Evolutionary conservation across 176 grass and related monocot genomes (phyloP).

Genomic region (Luzula sylvatica): DNA sequence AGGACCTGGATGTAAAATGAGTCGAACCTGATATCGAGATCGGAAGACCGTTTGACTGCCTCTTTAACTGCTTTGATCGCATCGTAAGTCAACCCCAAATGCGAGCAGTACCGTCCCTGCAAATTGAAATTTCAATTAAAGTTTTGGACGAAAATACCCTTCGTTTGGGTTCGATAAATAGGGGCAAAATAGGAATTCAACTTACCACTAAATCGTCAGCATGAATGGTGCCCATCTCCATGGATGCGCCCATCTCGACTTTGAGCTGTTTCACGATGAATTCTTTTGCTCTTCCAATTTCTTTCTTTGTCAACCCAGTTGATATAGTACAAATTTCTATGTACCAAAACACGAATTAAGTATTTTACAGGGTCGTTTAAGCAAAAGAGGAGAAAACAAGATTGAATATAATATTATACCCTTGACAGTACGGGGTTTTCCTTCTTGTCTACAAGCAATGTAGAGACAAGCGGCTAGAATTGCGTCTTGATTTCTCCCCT

Average conservation of each 20-base stretch:
- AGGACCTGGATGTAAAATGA: not conserved
- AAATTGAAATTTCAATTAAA: slow-evolving; percentile 10
- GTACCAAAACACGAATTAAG: slow-evolving; percentile 3
- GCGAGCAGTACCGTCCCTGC: slow-evolving; percentile 83
- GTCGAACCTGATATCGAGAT: slow-evolving; percentile 73
- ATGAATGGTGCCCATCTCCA: slow-evolving; percentile 94
- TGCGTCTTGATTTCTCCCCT: slow-evolving; percentile 83
- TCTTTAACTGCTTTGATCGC: slow-evolving; percentile 91
- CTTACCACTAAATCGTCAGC: slow-evolving; percentile 77
- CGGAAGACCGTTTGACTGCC: slow-evolving; percentile 61
- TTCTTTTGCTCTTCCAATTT: slow-evolving; percentile 84
- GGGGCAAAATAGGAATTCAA: not conserved
- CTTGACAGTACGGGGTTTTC: slow-evolving; percentile 74
- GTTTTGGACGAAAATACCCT: not conserved
- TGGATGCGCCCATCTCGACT: slow-evolving; percentile 92
- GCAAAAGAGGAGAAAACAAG: too few species aligned
- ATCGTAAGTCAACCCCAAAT: slow-evolving; percentile 80
- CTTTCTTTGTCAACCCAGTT: slow-evolving; percentile 91
- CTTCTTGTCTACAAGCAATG: slow-evolving; percentile 91
- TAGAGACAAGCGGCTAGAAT: slow-evolving; percentile 78
- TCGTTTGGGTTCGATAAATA: not conserved
- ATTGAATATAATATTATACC: slow-evolving; percentile 22
- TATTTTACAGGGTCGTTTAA: too few species aligned
- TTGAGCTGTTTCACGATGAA: slow-evolving; percentile 86
- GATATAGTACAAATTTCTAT: slow-evolving; percentile 85